A percentile compares a stretch with the other conserved stretches of the same genome.
These are phyloP conservation scores for Cyberlindnera mycetangii DNA, from an alignment of 805 yeast species.

Conservation along the genomic window DNA sequence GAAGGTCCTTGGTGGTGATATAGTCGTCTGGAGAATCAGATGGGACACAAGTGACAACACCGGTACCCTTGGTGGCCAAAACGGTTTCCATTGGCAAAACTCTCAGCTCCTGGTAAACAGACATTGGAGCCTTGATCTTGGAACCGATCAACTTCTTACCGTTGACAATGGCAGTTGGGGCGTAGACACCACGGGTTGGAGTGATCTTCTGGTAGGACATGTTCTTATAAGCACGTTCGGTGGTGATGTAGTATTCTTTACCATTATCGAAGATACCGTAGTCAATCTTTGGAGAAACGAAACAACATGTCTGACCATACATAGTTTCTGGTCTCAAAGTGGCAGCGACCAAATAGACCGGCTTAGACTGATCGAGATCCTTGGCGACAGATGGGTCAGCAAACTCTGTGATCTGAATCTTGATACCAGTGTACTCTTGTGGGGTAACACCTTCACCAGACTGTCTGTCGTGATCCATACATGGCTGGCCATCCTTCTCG, in stretches of 20 bases:
- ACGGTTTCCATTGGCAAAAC: constrained; percentile 98
- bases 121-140: constrained; percentile 79
- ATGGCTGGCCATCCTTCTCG: constrained; percentile 97
- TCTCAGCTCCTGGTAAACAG: constrained; percentile 65
- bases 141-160: constrained; percentile 85
- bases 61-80: constrained; percentile 93
- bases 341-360: constrained; percentile 86
- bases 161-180: constrained; percentile 52
- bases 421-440: constrained; percentile 93
- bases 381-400: constrained; percentile 44
- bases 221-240: constrained; percentile 95
- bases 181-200: constrained; percentile 78
- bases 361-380: constrained; percentile 48
- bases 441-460: constrained; percentile 97
- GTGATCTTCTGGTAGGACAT: constrained; percentile 94
- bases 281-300: constrained; percentile 89
- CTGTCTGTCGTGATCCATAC: constrained; percentile 98
- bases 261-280: constrained; percentile 92
- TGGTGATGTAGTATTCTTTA: constrained; percentile 71
- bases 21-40: constrained; percentile 98
- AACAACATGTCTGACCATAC: constrained; percentile 98
- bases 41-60: constrained; percentile 98
- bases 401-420: constrained; percentile 67
- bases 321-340: constrained; percentile 98
- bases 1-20: constrained; percentile 79